A percentile compares a stretch with the other conserved stretches of the same genome.
Evolutionary conservation across 164 flowering plant genomes (phyloP).

Genomic region (Tetracentron sinense): DNA sequence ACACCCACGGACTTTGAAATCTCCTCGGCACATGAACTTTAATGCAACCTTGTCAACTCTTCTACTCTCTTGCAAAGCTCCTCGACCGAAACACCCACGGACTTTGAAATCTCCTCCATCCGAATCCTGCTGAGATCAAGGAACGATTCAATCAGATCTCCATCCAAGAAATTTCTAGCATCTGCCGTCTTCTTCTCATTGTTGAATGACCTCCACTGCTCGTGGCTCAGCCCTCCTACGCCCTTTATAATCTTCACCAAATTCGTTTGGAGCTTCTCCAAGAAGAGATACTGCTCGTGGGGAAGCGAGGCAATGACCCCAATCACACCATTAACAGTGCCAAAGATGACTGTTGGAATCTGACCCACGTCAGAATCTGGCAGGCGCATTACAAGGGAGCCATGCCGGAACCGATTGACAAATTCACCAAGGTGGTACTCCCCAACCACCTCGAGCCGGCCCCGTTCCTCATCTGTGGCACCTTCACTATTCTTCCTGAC

Average conservation of each 20-base stretch:
- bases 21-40: conserved; percentile 32
- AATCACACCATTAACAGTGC: conserved; percentile 85
- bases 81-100: conserved; percentile 70
- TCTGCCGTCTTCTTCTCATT: conserved; percentile 85
- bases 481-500: conserved; percentile 95
- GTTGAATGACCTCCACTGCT: conserved; percentile 92
- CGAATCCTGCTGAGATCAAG: conserved; percentile 75
- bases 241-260: conserved; percentile 89
- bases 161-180: conserved; percentile 82
- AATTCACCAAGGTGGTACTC: conserved; percentile 97
- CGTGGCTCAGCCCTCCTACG: conserved; percentile 93
- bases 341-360: conserved; percentile 87
- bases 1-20: conserved; percentile 62
- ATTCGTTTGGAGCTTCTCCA: conserved; percentile 79
- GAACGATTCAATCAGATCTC: conserved; percentile 91
- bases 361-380: conserved; percentile 95
- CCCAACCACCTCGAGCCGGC: conserved; percentile 86
- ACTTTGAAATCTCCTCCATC: conserved; percentile 83
- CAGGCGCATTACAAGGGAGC: conserved; percentile 92
- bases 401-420: conserved; percentile 81
- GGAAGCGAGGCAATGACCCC: conserved; percentile 93
- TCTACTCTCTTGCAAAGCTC: conserved; percentile 96
- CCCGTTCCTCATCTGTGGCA: conserved; percentile 94
- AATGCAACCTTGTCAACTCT: conserved; percentile 88
- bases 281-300: conserved; percentile 67